These are phyloP conservation scores for Stagonosporopsis rhizophila DNA, from an alignment of 2,329 filamentous ascomycete genomes.

Conservation along the genomic window DNA sequence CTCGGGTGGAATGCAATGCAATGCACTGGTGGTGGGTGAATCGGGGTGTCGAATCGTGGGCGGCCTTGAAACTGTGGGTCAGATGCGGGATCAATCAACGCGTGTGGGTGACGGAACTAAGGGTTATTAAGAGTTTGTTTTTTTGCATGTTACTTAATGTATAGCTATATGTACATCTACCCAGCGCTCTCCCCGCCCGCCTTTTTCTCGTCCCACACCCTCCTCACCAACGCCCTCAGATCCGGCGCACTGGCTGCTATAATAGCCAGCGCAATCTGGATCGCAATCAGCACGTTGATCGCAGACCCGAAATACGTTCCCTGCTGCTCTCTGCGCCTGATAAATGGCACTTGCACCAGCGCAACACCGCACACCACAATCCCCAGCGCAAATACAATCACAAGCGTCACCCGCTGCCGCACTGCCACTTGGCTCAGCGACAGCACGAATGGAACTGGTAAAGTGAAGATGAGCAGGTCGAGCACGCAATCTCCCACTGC, in stretches of 20 bases:
- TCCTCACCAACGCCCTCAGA: slow-evolving; percentile 31
- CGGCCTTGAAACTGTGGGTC: too few relatives aligned
- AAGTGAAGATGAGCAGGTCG: slow-evolving; percentile 36
- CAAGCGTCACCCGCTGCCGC: slow-evolving; percentile 31
- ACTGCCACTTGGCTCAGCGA: slow-evolving; percentile 29
- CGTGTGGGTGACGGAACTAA: too few relatives aligned
- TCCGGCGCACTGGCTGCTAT: slow-evolving; percentile 38
- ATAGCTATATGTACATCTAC: too few relatives aligned
- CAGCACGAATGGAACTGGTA: slow-evolving; percentile 37
- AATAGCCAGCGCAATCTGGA: slow-evolving; percentile 37
- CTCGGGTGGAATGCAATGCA: too few relatives aligned
- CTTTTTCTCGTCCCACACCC: background rate
- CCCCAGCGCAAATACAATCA: slow-evolving; percentile 34
- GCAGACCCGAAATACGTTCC: slow-evolving; percentile 33
- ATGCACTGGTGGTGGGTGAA: too few relatives aligned
- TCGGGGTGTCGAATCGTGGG: too few relatives aligned
- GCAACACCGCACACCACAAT: slow-evolving; percentile 39
- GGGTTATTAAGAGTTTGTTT: too few relatives aligned
- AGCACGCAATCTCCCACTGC: slow-evolving; percentile 37
- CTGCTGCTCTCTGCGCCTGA: slow-evolving; percentile 27
- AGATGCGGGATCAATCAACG: too few relatives aligned
- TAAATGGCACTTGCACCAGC: slow-evolving; percentile 38
- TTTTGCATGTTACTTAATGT: too few relatives aligned
- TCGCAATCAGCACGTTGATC: slow-evolving; percentile 37
- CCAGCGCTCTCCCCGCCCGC: too few relatives aligned